Evolutionary conservation across 495 filamentous ascomycete species (phyloP), one percentile per base, ranked within the genome.

Genomic region (Thermochaetoides thermophila): DNA sequence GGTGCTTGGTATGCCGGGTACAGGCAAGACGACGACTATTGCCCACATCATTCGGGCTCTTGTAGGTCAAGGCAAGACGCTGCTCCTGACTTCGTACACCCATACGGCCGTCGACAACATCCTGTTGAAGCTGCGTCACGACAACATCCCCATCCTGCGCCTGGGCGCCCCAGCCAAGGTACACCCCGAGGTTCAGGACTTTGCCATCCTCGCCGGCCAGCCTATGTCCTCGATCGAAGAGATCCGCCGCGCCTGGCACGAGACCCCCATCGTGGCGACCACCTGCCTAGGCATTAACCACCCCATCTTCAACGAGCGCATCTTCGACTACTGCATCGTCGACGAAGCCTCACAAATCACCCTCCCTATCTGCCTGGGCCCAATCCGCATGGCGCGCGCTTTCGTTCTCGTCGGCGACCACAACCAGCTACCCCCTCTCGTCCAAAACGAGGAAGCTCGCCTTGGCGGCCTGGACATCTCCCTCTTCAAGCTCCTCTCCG

Each of bases 51-150:
- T 97, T 52, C 78, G 84, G 13, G 81, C 87, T 8, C 67, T 97
- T 21, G 79, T 92, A 11, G 66, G 75, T 2, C 82, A 92, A 49
- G 81, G 84, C 11, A 97, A 95, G 56, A 86, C 78, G 30, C 84
- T 97, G 20, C 63, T 97, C 7, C 59, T 97, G 31, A 89, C 89
- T 7, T 94, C 85, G 0, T 96, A 94, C 55, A 96, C 87, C 0
- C 89, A 97, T 47, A 89, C 85, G 17, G 89, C 89, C 1, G 89
- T 97, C 2, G 89, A 97, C 64, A 97, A 96, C 44, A 97, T 97
- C 43, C 60, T 97, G 3, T 59, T 96, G 25, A 97, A 97, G 55
- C 71, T 96, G 21, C 77, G 77, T 21, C 52, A 77, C 34, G 81
- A 87, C 34, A 68, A 73, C 6, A 78, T 92, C 32, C 74, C 76